These are phyloP conservation scores for Pythium brachiatum DNA, from an alignment of 352 stramenopile species.

Conservation along the genomic window DNA sequence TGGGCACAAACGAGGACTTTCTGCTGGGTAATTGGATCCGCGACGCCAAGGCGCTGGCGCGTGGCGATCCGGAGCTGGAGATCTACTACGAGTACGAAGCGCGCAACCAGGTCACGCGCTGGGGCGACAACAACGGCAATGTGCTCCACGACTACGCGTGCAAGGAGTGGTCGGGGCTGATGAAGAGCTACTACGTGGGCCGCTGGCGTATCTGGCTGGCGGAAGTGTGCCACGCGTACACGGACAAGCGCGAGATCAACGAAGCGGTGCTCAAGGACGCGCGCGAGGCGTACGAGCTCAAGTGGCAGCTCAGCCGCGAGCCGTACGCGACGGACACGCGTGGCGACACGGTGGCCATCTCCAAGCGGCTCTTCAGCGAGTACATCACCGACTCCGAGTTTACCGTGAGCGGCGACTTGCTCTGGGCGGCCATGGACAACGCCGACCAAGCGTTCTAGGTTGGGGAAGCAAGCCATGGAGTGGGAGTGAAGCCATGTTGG, in stretches of 20 bases:
- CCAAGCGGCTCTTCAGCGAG: slow-evolving; percentile 51
- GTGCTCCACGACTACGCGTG: slow-evolving; percentile 71
- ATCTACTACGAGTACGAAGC: slow-evolving; percentile 80
- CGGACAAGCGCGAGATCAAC: slow-evolving; percentile 53
- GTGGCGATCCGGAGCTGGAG: slow-evolving; percentile 28
- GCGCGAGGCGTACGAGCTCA: slow-evolving; percentile 64
- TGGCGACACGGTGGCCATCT: slow-evolving; percentile 50
- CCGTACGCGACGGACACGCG: slow-evolving; percentile 42
- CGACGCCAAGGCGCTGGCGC: slow-evolving; percentile 48
- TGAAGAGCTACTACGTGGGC: slow-evolving; percentile 62
- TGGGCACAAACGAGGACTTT: slow-evolving; percentile 65
- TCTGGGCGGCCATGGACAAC: slow-evolving; percentile 47
- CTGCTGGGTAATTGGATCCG: slow-evolving; percentile 69
- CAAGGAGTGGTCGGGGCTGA: slow-evolving; percentile 74
- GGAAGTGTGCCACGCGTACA: slow-evolving; percentile 69
- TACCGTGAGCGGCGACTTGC: slow-evolving; percentile 1
- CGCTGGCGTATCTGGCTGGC: slow-evolving; percentile 74
- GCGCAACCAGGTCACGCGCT: slow-evolving; percentile 79
- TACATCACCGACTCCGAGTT: slow-evolving; percentile 25
- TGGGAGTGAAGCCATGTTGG: slow-evolving; percentile 30
- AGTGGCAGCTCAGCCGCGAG: slow-evolving; percentile 67
- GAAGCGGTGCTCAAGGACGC: slow-evolving; percentile 40
- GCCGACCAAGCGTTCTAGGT: slow-evolving; percentile 90
- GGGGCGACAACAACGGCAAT: slow-evolving; percentile 76
- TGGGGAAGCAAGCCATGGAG: slow-evolving; percentile 72